Evolutionary conservation across 1,139 yeast genomes (phyloP).

Genomic region (Arxiozyma telluris): DNA sequence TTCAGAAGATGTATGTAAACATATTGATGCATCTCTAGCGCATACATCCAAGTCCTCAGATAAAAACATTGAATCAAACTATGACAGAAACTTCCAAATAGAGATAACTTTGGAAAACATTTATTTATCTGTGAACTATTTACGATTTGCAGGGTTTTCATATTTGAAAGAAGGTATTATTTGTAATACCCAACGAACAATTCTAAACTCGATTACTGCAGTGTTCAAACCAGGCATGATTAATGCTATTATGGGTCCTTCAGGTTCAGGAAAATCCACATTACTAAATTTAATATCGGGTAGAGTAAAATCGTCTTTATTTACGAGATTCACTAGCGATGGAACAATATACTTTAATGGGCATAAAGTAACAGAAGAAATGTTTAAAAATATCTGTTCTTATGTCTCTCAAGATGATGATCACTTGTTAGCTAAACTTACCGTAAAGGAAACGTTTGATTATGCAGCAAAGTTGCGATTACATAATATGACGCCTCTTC

Average conservation of each 20-base stretch:
- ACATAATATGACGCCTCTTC: conserved; percentile 27
- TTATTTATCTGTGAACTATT: conserved; percentile 13
- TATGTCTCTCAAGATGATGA: conserved; percentile 79
- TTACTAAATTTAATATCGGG: conserved; percentile 59
- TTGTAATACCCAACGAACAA: conserved; percentile 25
- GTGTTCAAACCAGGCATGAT: conserved; percentile 52
- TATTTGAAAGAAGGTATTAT: conserved; percentile 10
- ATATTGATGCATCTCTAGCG: background rate
- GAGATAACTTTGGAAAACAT: conserved; percentile 15
- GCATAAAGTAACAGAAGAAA: conserved; percentile 35
- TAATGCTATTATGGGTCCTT: conserved; percentile 86
- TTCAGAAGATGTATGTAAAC: background rate
- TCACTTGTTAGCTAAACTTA: conserved; percentile 56
- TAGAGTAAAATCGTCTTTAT: conserved; percentile 42
- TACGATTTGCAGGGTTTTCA: conserved; percentile 6
- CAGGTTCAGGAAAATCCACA: conserved; percentile 81
- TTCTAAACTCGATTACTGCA: conserved; percentile 47
- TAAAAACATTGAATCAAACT: conserved; percentile 10
- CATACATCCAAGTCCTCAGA: background rate
- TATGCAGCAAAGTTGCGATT: conserved; percentile 66
- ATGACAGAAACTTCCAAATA: conserved; percentile 11
- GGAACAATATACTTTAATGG: conserved; percentile 42
- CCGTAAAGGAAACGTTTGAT: conserved; percentile 67
- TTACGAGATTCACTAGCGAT: conserved; percentile 31
- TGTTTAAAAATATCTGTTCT: conserved; percentile 48